Evolutionary conservation across 73 alveolate species (phyloP), one percentile per base, ranked within the genome.

Genomic region (Paramecium sonneborni): DNA sequence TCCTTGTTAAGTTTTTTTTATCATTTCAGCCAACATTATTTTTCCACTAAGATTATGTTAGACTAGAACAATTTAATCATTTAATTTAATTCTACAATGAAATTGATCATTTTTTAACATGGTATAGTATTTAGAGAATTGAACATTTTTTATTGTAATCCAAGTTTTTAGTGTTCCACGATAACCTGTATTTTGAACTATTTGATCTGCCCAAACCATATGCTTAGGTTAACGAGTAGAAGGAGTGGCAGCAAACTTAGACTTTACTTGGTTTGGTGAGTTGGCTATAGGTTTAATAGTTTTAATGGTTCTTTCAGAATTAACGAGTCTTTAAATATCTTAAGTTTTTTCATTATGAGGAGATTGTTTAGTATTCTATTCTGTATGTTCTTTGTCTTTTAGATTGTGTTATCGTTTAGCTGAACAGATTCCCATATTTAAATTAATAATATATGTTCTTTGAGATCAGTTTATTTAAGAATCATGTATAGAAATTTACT

Each of bases 361-460:
- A 12, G 48, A 7, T 26, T 32, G 12, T 62, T 62, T 62, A 14
- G 84, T 32, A 14, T 30, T 24, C 3, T 30, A 5, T 26, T 62
- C 84, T 9, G 1, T 21, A 14, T 26, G 48, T 62, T 62, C 44
- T 62, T 62, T 62, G 1, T 14, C 12, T 26, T 62, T 2, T 5
- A 30, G 28, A 26, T 62, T 62, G 30, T 52, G 0, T 62, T 62
- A 9, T 62, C 84, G 30, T 26, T 62, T 62, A 30, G 84, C 84
- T 62, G 84, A 62, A 62, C 84, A 62, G 84, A 62, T 62, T 62
- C 84, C 84, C 84, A 62, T 62, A 30, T 62, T 62, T 62, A 30
- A 30, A 30, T 26, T 26, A 26, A 7, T 62, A 30, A 23, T 62
- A 11, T 52, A 5, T 18, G 44, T 62, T 62, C 7, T 18, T 14